A percentile compares a stretch with the other conserved stretches of the same genome.
Conservation (phyloP, 208 protist species). For the Eutreptiella sp. region DNA sequence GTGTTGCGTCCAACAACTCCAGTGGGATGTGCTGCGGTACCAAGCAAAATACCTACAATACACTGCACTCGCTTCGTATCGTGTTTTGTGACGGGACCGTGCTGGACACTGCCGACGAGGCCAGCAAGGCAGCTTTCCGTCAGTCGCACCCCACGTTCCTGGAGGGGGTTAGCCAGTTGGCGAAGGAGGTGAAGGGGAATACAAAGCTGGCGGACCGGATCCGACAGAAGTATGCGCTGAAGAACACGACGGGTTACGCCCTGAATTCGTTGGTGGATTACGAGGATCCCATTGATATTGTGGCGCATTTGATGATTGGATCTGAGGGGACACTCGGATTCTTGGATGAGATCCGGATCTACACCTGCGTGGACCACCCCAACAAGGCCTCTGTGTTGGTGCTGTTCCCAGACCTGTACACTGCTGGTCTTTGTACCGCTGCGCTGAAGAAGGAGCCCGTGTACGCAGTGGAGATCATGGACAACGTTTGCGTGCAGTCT, state of each 20-base stretch:
- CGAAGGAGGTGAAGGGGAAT: constrained; percentile 21
- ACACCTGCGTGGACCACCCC: constrained; percentile 37
- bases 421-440: constrained; percentile 30
- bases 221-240: constrained; percentile 43
- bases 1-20: constrained; percentile 47
- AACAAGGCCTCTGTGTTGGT: constrained; percentile 40
- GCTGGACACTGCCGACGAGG: constrained; percentile 33
- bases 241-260: constrained; percentile 46
- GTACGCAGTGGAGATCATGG: constrained; percentile 42
- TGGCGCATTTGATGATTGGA: constrained; percentile 45
- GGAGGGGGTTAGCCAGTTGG: constrained; percentile 11
- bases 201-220: constrained; percentile 25
- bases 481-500: constrained; percentile 12
- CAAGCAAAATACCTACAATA: constrained; percentile 42
- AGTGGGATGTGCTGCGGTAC: constrained; percentile 48
- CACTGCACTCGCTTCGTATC: constrained; percentile 37
- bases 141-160: constrained; percentile 21
- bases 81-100: constrained; percentile 39
- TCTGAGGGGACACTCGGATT: constrained; percentile 46
- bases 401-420: constrained; percentile 34
- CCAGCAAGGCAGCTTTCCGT: constrained; percentile 16
- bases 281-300: constrained; percentile 39
- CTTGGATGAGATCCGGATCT: constrained; percentile 35
- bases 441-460: constrained; percentile 26
- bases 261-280: constrained; percentile 46